Evolutionary conservation across 2,329 filamentous ascomycete genomes (phyloP), one percentile per base, ranked within the genome.

Genomic region (Tetracladium maxilliforme): DNA sequence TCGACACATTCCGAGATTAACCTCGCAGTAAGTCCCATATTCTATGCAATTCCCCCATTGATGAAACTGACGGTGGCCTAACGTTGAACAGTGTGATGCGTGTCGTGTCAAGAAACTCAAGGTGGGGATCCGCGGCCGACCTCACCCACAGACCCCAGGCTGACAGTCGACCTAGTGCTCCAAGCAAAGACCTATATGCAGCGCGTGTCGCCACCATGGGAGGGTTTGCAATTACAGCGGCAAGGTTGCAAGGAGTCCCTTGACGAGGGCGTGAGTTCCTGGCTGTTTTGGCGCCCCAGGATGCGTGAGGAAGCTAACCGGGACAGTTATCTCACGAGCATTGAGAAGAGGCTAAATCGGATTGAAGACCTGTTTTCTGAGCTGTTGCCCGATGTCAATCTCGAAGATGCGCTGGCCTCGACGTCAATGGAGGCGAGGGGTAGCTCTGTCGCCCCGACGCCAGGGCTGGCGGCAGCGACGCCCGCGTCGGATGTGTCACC

Each of bases 301-400:
- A 27, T 13, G 26, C 14, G 19, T 25, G 21, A 19, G 12, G 20
- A 13, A 19, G 14, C 20, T 23, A 19, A 22, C 19, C 10, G 20
- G 10, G 20, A 17, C 24, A 51, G 48, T 32, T 47, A 52, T 27
- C 38, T 52, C 27, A 52, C 49, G 6, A 47, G 44, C 34, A 48
- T 52, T 24, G 49, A 52, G 40, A 48, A 52, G 26, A 48, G 49
- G 17, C 33, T 52, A 27, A 43, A 43, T 17, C 40, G 45, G 10
- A 50, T 51, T 28, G 49, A 52, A 36, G 48, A 44, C 20, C 48
- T 48, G 9, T 27, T 51, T 19, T 39, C 43, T 27, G 46, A 47
- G 21, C 31, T 52, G 9, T 52, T 52, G 14, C 49, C 49, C 10
- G 48, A 47, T 3, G 48, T 45, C 19, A 48, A 52, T 30, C 32